Evolutionary conservation across 345 rosid genomes (phyloP), one percentile per base, ranked within the genome.

Genomic region (Aegle marmelos): DNA sequence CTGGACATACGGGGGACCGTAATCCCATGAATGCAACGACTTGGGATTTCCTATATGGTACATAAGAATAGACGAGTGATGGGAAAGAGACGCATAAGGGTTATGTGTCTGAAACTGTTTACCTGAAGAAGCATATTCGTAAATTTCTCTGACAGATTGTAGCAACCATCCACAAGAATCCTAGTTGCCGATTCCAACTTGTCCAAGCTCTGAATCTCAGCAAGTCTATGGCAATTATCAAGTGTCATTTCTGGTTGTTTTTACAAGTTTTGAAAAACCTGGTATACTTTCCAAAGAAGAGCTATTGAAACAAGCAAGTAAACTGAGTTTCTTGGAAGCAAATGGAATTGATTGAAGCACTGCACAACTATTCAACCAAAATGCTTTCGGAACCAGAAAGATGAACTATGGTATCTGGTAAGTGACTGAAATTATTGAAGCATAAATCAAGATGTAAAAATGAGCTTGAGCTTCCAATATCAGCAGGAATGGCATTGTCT

Each of bases 321-420:
- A 62, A 8, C n/a, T 63, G 19, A 2, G 39, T 63, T 63, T 31
- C n/a, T 31, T 63, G 68, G 13, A 31, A 63, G 68, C 31, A 31
- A 31, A 36, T 36, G 48, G 70, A 21, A 66, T 36, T 36, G 70
- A 34, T 9, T 36, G 45, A 36, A 66, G 70, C 48, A 66, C 10
- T 36, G 68, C n/a, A 14, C 28, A 33, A 76, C 68, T 72, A 19
- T 25, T 13, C 10, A 76, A 83, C 72, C 17, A 36, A 64, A 64
- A 64, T 41, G 41, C 58, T 24, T 50, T 67, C 24, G 59, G 80
- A 79, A 45, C 31, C 48, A 27, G 73, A 72, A 27, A 83, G 81
- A 61, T 33, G 17, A 5, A 27, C 22, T 10, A 76, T 62, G 22
- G 73, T 62, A 50, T 74, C 72, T 22, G 81, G 83, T 48, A 69